Base-by-base conservation (phyloP, 495 filamentous ascomycete species). In the Aeminium ludgeri region DNA sequence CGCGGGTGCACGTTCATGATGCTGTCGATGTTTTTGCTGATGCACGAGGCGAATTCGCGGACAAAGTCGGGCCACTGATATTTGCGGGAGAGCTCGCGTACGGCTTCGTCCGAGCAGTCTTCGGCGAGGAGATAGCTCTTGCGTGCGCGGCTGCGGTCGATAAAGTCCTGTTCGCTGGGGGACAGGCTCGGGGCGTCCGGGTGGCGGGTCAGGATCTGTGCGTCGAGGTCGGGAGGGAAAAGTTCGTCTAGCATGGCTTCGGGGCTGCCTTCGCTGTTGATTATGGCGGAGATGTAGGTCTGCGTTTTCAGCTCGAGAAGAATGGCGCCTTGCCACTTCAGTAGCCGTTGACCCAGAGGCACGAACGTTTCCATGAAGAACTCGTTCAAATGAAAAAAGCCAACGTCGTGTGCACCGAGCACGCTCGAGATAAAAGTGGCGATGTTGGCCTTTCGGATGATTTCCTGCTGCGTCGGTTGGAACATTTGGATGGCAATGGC, bases 231-330 rank as follows among this genome's bases (percentile, higher is more conserved):
- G 4, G 65, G 60, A 0, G 83, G 80, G 51, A 93, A 93, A 0
- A 91, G 56, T 39, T 79, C 69, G 25, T 79, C 76, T 8, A 93
- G 53, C 3, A 83, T 65, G 27, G 78, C 76, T 3, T 77, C 74
- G 34, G 69, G 72, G 2, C 72, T 66, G 15, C 69, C 70, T 30
- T 81, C 71, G 28, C 43, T 41, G 38, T 49, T 52, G 31, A 69
- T 65, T 51, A 83, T 67, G 2, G 80, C 73, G 2, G 79, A 76
- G 38, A 92, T 78, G 46, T 86, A 82, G 8, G 77, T 74, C 44
- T 91, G 82, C 1, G 86, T 92, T 56, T 93, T 94, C 13, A 94
- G 65, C 41, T 84, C 78, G 13, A 94, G 63, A 47, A 81, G 82
- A 19, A 94, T 49, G 19, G 77, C 70, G 10, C 74, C 77, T 45